Percentiles rank a stretch among this genome's conserved stretches.
Evolutionary conservation across 345 rosid genomes (phyloP).

Genomic region (Eucalyptus cloeziana): DNA sequence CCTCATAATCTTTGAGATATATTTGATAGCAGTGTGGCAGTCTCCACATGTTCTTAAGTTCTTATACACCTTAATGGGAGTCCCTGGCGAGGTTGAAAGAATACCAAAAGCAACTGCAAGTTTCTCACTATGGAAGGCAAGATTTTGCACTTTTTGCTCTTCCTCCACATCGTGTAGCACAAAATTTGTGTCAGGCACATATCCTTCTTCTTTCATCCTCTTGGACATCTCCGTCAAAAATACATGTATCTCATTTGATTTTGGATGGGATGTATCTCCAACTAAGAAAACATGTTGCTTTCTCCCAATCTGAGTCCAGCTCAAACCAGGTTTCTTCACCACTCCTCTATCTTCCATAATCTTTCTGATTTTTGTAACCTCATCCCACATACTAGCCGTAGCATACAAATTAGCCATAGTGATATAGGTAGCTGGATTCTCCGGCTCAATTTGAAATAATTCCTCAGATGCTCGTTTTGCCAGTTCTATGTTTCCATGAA

Average conservation of each 20-base stretch:
- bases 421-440: constrained; percentile 82
- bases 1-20: constrained; percentile 52
- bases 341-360: constrained; percentile 47
- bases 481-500: constrained; percentile 59
- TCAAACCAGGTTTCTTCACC: constrained; percentile 66
- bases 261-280: constrained; percentile 63
- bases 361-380: constrained; percentile 54
- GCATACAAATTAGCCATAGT: constrained; percentile 91
- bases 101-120: constrained; percentile 86
- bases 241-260: constrained; percentile 41
- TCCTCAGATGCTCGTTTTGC: constrained; percentile 70
- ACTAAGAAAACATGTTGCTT: constrained; percentile 57
- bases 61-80: constrained; percentile 67
- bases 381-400: constrained; percentile 59
- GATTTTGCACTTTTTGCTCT: constrained; percentile 83
- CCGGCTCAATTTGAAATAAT: constrained; percentile 67
- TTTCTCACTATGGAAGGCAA: constrained; percentile 82
- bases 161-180: constrained; percentile 89
- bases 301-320: constrained; percentile 75
- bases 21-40: constrained; percentile 84
- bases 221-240: constrained; percentile 36
- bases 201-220: constrained; percentile 79
- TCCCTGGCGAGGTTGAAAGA: constrained; percentile 50
- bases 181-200: constrained; percentile 58
- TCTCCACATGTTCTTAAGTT: constrained; percentile 86